Base-by-base conservation (phyloP, 176 grass and related monocot genomes). In the Saccharum officinarum region DNA sequence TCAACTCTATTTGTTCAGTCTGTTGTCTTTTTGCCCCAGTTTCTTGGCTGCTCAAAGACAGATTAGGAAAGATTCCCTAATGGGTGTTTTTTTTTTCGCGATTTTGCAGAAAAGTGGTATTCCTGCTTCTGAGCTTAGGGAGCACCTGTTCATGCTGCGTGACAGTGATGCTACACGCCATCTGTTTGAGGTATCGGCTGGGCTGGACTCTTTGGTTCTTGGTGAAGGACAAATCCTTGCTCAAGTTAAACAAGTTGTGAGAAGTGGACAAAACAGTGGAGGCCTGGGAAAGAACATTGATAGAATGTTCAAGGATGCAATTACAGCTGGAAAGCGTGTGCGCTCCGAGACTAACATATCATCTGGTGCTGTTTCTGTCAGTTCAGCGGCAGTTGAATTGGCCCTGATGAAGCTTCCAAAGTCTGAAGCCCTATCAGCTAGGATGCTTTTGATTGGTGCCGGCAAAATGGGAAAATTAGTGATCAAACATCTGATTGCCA, bases 271-370 rank as follows among this genome's bases (percentile, higher is more conserved):
- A 81, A 91, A 89, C 40, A 97, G 82, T 63, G 92, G 94, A 52
- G 92, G 94, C 28, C 69, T 97, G 42, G 94, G 94, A 46, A 97
- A 94, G 88, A 97, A 97, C 89, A 94, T 97, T 12, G 94, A 97
- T 76, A 87, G 94, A 75, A 97, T 97, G 94, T 97, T 97, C 94
- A 97, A 97, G 83, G 94, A 94, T 75, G 94, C 94, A 76, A 97
- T 97, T 79, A 94, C 94, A 23, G 92, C 94, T 45, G 94, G 94
- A 78, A 97, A 97, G 73, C 92, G 94, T 20, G 94, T 97, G 26
- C 88, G 94, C 13, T 84, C 89, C 6, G 92, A 97, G 60, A 97
- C 92, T 18, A 97, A 97, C 61, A 97, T 94, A 81, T 97, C 94
- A 44, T 86, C 91, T 54, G 94, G 94, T 77, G 94, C 92, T 16